Evolutionary conservation across 2,329 filamentous ascomycete species (phyloP).

Genomic region (Pyrenochaeta sp.): DNA sequence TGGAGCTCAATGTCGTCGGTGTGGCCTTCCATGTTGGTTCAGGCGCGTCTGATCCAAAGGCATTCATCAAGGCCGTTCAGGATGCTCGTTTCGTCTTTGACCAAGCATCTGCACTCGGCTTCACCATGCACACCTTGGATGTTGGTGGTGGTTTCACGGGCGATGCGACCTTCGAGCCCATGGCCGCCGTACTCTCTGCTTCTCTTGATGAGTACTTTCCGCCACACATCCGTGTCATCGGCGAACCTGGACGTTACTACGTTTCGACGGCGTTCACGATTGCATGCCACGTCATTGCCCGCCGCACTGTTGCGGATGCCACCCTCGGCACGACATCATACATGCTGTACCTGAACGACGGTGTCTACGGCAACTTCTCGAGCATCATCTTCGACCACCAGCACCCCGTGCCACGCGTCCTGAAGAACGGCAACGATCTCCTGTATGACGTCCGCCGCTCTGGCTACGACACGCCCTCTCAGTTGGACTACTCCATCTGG

Average conservation of each 20-base stretch:
- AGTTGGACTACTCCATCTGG: conserved; percentile 93
- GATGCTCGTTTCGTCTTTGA: conserved; percentile 91
- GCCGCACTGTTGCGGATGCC: conserved; percentile 83
- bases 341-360: conserved; percentile 98
- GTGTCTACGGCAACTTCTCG: conserved; percentile 97
- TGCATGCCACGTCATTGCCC: conserved; percentile 94
- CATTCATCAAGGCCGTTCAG: conserved; percentile 88
- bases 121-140: conserved; percentile 84
- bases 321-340: conserved; percentile 73
- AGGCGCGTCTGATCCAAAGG: conserved; percentile 89
- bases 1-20: conserved; percentile 89
- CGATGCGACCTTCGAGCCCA: conserved; percentile 90
- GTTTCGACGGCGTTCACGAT: conserved; percentile 92
- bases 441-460: conserved; percentile 58
- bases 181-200: conserved; percentile 79
- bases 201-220: conserved; percentile 92
- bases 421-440: conserved; percentile 68
- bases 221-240: conserved; percentile 82
- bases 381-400: conserved; percentile 99
- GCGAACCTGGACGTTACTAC: conserved; percentile 96
- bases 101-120: conserved; percentile 78
- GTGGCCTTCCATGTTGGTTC: conserved; percentile 99
- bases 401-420: conserved; percentile 82
- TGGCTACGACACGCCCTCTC: conserved; percentile 56
- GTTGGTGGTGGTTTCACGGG: conserved; percentile 92